Percentiles rank a stretch among this genome's conserved stretches.
phyloP scores from a whole-genome alignment of 495 filamentous ascomycete species.

The Neurospora tetrasperma region DNA sequence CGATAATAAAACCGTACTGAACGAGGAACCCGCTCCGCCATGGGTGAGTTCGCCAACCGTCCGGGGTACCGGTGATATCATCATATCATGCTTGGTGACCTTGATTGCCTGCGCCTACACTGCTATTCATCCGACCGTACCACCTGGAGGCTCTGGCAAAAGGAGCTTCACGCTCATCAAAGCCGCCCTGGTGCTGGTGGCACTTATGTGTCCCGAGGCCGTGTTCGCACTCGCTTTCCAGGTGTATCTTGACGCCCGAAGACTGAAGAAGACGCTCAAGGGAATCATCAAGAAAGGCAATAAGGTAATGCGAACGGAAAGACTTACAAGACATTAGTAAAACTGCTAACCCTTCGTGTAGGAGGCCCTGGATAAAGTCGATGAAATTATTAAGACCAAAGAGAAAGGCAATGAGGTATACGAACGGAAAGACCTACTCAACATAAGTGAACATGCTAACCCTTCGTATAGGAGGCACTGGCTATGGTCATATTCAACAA shows the following conservation, averaged over 20 bases:
- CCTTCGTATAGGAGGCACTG: no score
- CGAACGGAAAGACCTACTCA: background rate
- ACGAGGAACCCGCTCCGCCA: background rate
- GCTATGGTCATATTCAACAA: background rate
- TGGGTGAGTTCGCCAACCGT: background rate
- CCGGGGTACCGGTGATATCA: background rate
- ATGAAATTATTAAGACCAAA: background rate
- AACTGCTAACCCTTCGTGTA: background rate
- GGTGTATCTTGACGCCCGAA: background rate
- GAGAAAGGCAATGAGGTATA: background rate
- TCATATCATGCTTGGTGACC: background rate
- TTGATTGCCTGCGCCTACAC: background rate
- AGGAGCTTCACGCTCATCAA: background rate
- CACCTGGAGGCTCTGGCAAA: background rate
- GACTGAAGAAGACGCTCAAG: background rate
- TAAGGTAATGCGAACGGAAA: background rate
- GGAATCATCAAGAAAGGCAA: background rate
- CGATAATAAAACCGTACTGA: background rate
- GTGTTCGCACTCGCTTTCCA: background rate
- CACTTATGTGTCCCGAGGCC: background rate
- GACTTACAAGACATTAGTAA: background rate
- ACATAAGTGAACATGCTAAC: background rate
- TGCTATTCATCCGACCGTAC: background rate
- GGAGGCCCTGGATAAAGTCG: background rate
- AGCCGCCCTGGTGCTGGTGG: background rate